Percentiles rank a stretch among this genome's conserved stretches.
Conservation (phyloP, 208 protist genomes). For the Endotrypanum monterogeii region DNA sequence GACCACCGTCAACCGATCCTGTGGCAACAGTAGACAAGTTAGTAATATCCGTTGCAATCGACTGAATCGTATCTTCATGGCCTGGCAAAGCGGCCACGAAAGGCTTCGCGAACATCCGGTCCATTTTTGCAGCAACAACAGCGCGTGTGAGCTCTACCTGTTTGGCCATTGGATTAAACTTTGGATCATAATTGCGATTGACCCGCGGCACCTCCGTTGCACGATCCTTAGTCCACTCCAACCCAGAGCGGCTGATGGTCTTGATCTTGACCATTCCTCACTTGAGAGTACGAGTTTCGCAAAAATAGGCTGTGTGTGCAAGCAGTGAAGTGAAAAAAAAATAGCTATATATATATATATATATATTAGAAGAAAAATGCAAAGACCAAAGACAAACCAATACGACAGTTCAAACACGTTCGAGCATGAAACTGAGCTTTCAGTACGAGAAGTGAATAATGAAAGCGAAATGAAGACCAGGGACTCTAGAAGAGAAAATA, state of each 20-base stretch:
- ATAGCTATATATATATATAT: no score
- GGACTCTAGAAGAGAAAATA: neutral
- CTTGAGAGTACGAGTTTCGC: neutral
- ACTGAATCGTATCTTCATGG: conserved; percentile 93
- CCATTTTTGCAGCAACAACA: conserved; percentile 95
- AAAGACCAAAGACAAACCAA: neutral
- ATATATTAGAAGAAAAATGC: neutral
- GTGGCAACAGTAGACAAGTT: conserved; percentile 85
- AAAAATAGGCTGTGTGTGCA: neutral
- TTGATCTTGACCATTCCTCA: conserved; percentile 92
- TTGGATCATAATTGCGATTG: conserved; percentile 94
- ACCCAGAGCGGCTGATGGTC: conserved; percentile 89
- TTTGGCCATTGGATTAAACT: conserved; percentile 96
- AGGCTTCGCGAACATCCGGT: conserved; percentile 97
- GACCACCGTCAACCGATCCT: conserved; percentile 88
- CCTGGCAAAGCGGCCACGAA: conserved; percentile 92
- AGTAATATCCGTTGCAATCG: conserved; percentile 87
- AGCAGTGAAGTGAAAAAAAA: neutral
- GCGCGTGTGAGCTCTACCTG: conserved; percentile 97
- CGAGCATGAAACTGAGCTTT: neutral
- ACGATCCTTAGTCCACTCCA: conserved; percentile 93
- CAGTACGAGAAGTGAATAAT: neutral
- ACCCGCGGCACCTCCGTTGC: conserved; percentile 87
- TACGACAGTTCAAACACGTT: neutral
- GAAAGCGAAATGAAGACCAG: neutral